A percentile compares a stretch with the other conserved stretches of the same genome.
Conservation (phyloP, 306 rosid genomes). For the Citrullus colocynthis region DNA sequence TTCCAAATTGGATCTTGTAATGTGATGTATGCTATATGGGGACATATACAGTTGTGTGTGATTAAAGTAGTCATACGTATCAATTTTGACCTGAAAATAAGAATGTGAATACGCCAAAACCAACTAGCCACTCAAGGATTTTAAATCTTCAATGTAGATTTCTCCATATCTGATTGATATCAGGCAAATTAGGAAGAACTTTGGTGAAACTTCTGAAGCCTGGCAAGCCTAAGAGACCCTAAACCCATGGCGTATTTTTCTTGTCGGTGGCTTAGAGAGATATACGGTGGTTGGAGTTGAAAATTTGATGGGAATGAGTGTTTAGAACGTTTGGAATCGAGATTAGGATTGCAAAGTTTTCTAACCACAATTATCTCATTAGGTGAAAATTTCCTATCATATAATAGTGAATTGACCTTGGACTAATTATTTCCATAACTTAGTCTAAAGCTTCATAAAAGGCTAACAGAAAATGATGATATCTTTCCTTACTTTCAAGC, state of each 20-base stretch:
- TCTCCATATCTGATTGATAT: neutral
- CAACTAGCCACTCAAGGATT: neutral
- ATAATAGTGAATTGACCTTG: neutral
- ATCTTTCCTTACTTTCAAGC: neutral
- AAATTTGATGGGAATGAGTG: neutral
- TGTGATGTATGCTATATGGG: conserved; percentile 1
- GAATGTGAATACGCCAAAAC: neutral
- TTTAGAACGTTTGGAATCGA: neutral
- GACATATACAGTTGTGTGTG: neutral
- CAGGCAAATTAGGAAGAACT: neutral
- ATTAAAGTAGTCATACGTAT: neutral
- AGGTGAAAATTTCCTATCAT: neutral
- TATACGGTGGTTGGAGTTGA: neutral
- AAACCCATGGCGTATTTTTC: neutral
- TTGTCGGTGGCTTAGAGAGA: neutral
- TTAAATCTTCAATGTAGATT: neutral
- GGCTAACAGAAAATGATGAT: neutral
- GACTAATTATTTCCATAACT: neutral
- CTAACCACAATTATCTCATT: neutral
- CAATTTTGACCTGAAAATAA: neutral
- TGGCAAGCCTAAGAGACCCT: neutral
- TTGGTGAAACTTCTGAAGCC: neutral
- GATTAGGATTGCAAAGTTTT: neutral
- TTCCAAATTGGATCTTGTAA: conserved; percentile 6
- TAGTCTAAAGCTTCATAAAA: neutral